phyloP scores from a whole-genome alignment of 257 asterid genomes.

The Salvia rosmarinus region DNA sequence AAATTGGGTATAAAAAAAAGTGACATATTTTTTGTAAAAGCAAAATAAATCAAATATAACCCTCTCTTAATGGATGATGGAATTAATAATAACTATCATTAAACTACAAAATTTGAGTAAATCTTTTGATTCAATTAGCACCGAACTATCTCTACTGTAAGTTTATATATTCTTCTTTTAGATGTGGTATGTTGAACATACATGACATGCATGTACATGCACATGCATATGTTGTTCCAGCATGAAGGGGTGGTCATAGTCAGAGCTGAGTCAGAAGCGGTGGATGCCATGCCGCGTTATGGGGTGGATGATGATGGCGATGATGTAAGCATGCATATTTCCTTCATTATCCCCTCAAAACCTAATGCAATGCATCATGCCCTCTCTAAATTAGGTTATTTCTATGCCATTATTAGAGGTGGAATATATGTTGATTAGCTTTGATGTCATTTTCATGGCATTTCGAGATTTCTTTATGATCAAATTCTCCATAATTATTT shows the following conservation, averaged over 20 bases:
- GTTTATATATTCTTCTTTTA: too few species aligned
- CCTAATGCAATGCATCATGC: neutral
- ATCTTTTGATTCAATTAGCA: too few species aligned
- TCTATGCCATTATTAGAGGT: neutral
- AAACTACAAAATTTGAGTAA: too few species aligned
- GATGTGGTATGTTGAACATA: neutral
- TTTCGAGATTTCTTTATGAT: neutral
- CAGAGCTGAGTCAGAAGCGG: slow-evolving; percentile 47
- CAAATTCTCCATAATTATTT: neutral
- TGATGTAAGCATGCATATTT: slow-evolving; percentile 38
- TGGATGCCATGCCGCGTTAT: slow-evolving; percentile 30
- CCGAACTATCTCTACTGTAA: too few species aligned
- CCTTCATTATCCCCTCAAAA: slow-evolving; percentile 17
- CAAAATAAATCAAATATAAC: too few species aligned
- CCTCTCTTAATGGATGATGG: too few species aligned
- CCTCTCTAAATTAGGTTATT: slow-evolving; percentile 32
- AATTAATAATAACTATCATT: too few species aligned
- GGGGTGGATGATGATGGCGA: slow-evolving; percentile 24
- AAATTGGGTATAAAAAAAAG: too few species aligned
- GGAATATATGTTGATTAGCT: too few species aligned
- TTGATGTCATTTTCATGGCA: neutral
- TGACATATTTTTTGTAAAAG: too few species aligned
- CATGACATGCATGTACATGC: slow-evolving; percentile 18
- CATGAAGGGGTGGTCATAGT: slow-evolving; percentile 18
- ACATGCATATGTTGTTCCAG: neutral